These are phyloP conservation scores for Lolium perenne DNA, from an alignment of 176 grass and related monocot species.

Conservation along the genomic window DNA sequence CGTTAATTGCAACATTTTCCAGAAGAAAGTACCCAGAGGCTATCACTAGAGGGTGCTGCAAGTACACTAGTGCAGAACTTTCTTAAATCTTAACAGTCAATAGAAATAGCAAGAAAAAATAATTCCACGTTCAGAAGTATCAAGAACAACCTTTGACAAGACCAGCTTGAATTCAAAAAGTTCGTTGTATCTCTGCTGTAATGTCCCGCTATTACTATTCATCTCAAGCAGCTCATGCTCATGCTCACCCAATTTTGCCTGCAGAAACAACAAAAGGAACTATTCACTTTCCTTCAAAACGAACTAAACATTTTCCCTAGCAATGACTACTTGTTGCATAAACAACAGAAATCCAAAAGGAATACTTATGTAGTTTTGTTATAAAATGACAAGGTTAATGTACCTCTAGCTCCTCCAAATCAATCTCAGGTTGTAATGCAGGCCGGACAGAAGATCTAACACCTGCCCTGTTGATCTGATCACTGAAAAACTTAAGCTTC, in stretches of 20 bases:
- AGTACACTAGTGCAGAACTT: not conserved
- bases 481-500: constrained; percentile 88
- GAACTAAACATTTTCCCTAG: constrained; percentile 3
- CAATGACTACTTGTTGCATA: constrained; percentile 36
- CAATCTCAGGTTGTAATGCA: constrained; percentile 83
- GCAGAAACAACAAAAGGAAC: constrained; percentile 38
- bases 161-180: constrained; percentile 99
- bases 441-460: constrained; percentile 66
- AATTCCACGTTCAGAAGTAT: constrained; percentile 32
- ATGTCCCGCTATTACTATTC: constrained; percentile 85
- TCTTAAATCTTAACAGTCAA: constrained; percentile 26
- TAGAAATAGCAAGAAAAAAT: constrained; percentile 6
- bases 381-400: constrained; percentile 28
- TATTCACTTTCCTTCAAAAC: not conserved
- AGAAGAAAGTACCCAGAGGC: constrained; percentile 18
- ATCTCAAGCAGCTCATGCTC: constrained; percentile 96
- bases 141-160: constrained; percentile 90
- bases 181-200: constrained; percentile 90
- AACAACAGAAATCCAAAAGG: not conserved
- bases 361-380: constrained; percentile 20
- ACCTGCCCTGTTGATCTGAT: constrained; percentile 87
- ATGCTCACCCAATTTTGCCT: constrained; percentile 87
- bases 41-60: not conserved
- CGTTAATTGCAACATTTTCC: not conserved
- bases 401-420: constrained; percentile 97